Percentiles rank a stretch among this genome's conserved stretches.
Conservation (phyloP, 768 basidiomycete species). For the Rubroboletus pulcherrimus region DNA sequence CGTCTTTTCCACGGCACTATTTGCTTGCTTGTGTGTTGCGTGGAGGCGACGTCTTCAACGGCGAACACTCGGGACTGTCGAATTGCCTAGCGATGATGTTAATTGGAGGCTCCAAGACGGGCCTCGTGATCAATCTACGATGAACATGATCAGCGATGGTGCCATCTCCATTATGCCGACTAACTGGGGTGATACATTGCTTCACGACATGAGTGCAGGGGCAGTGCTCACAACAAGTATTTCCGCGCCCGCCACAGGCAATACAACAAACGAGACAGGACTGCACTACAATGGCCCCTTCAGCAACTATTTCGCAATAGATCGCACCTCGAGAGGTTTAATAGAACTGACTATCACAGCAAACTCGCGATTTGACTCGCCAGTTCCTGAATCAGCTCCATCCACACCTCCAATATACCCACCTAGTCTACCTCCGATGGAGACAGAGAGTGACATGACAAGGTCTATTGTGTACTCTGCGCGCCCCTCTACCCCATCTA, state of each 20-base stretch:
- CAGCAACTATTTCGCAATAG: slow-evolving; percentile 3
- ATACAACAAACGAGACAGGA: background rate
- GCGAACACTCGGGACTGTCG: slow-evolving; percentile 33
- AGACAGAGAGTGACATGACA: slow-evolving; percentile 2
- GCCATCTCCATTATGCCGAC: background rate
- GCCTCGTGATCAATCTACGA: slow-evolving; percentile 37
- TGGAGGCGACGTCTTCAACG: slow-evolving; percentile 28
- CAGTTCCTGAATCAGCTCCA: slow-evolving; percentile 27
- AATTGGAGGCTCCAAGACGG: slow-evolving; percentile 10
- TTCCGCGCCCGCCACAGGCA: background rate
- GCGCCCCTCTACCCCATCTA: background rate
- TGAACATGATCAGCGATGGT: slow-evolving; percentile 15
- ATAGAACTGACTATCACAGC: slow-evolving; percentile 23
- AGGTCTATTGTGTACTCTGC: slow-evolving; percentile 19
- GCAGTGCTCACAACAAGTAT: background rate
- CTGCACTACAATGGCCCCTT: background rate
- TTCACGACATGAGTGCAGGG: background rate
- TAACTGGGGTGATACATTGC: background rate
- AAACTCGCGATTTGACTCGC: slow-evolving; percentile 11
- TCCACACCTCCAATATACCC: slow-evolving; percentile 53
- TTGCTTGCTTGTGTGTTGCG: slow-evolving; percentile 39
- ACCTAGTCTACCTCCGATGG: slow-evolving; percentile 37
- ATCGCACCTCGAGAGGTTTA: slow-evolving; percentile 6
- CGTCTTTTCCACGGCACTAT: slow-evolving; percentile 45
- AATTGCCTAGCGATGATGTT: slow-evolving; percentile 28